Conservation (phyloP, 148 eudicot genomes). For the Diospyros kaki region DNA sequence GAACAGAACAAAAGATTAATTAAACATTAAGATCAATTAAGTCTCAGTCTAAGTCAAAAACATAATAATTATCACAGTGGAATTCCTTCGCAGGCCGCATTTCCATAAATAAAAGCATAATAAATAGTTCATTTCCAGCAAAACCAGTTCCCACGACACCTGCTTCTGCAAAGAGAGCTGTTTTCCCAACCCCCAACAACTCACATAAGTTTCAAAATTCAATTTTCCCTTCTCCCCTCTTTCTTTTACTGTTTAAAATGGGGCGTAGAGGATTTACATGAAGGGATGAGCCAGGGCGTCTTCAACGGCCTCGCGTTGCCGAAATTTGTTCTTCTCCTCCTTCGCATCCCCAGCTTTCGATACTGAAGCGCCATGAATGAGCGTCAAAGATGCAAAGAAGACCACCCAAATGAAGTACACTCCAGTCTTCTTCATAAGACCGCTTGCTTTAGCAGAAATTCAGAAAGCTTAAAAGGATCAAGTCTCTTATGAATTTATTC, state of each 20-base stretch:
- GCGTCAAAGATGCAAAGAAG: slow-evolving; percentile 22
- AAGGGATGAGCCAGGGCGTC: slow-evolving; percentile 69
- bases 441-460: not conserved
- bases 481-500: too few species aligned
- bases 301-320: slow-evolving; percentile 80
- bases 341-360: slow-evolving; percentile 28
- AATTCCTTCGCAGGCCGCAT: too few species aligned
- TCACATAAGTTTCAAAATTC: not conserved
- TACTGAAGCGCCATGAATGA: slow-evolving; percentile 18
- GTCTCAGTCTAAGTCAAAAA: too few species aligned
- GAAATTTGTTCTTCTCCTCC: slow-evolving; percentile 74
- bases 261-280: slow-evolving; percentile 38
- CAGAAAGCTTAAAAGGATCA: not conserved
- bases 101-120: too few species aligned
- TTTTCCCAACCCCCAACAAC: not conserved
- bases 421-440: slow-evolving; percentile 32
- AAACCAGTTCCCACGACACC: too few species aligned
- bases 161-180: too few species aligned
- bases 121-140: too few species aligned
- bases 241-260: not conserved
- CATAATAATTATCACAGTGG: too few species aligned
- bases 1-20: too few species aligned
- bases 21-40: too few species aligned
- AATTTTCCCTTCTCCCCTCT: not conserved
- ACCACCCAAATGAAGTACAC: slow-evolving; percentile 26